These are phyloP conservation scores for Cercospora beticola DNA, from an alignment of 2,329 filamentous ascomycete genomes.

Conservation along the genomic window DNA sequence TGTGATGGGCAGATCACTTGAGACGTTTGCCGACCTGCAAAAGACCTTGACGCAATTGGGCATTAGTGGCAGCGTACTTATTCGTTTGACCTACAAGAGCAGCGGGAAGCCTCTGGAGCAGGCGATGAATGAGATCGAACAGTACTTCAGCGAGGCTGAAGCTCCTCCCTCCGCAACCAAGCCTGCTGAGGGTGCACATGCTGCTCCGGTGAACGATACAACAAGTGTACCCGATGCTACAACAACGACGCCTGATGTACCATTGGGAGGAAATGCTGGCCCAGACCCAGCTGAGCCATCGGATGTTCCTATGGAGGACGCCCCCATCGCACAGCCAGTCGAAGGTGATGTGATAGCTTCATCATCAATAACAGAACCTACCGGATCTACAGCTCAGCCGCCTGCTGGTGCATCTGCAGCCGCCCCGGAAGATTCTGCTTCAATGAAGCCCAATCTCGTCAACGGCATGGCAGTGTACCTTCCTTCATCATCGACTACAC, in stretches of 20 bases:
- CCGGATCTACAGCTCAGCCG: conserved; percentile 1
- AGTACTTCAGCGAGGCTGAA: conserved; percentile 63
- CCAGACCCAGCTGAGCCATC: conserved; percentile 32
- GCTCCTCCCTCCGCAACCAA: conserved; percentile 26
- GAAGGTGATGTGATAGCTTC: conserved; percentile 34
- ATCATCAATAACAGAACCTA: conserved; percentile 28
- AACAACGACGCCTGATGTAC: conserved; percentile 27
- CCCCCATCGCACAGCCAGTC: conserved; percentile 24
- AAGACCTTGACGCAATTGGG: conserved; percentile 86
- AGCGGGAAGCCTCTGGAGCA: conserved; percentile 79
- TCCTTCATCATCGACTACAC: conserved; percentile 71
- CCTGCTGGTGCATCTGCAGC: conserved; percentile 12
- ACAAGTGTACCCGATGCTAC: conserved; percentile 29
- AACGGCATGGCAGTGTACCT: conserved; percentile 60
- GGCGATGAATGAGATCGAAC: conserved; percentile 76
- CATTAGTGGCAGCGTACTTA: conserved; percentile 78
- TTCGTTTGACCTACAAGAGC: conserved; percentile 73
- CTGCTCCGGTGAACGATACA: conserved; percentile 19
- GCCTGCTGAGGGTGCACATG: conserved; percentile 31
- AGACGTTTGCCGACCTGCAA: conserved; percentile 77
- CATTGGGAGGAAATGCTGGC: conserved; percentile 26
- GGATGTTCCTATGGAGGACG: conserved; percentile 29
- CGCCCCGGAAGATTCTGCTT: conserved; percentile 1
- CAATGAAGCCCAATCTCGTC: conserved; percentile 15
- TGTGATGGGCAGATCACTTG: conserved; percentile 71